phyloP scores from a whole-genome alignment of 106 monocot genomes.

The Dendrobium nobile region DNA sequence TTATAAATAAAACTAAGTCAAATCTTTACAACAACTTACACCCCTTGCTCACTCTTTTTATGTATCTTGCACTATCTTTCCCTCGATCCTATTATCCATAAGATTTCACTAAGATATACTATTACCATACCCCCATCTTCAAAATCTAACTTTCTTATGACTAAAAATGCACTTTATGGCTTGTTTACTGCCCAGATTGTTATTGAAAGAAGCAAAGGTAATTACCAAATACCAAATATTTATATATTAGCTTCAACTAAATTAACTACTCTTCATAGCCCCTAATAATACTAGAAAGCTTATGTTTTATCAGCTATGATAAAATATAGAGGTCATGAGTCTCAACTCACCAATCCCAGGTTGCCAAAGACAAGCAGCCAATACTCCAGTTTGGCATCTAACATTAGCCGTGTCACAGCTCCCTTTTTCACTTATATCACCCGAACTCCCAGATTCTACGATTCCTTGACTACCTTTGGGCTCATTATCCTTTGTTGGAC shows the following conservation, averaged over 20 bases:
- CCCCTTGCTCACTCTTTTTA: background rate
- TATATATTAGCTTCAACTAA: background rate
- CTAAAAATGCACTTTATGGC: background rate
- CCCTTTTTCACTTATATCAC: background rate
- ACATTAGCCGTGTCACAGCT: background rate
- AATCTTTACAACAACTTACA: background rate
- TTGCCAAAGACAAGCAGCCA: conserved; percentile 5
- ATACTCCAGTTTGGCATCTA: background rate
- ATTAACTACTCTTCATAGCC: background rate
- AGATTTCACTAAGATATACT: background rate
- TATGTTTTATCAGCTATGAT: background rate
- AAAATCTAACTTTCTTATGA: background rate
- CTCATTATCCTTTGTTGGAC: background rate
- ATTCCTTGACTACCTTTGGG: background rate
- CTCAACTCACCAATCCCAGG: conserved; percentile 3
- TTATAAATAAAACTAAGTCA: background rate
- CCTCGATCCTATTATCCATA: background rate
- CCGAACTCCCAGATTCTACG: too few species aligned
- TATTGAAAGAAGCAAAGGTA: background rate
- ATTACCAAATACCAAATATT: background rate
- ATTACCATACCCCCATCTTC: background rate
- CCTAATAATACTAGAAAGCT: background rate
- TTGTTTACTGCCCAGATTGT: background rate
- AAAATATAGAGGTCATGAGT: background rate
- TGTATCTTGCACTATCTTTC: background rate